Base-by-base conservation (phyloP, 106 monocot species). In the Dactylorhiza incarnata region DNA sequence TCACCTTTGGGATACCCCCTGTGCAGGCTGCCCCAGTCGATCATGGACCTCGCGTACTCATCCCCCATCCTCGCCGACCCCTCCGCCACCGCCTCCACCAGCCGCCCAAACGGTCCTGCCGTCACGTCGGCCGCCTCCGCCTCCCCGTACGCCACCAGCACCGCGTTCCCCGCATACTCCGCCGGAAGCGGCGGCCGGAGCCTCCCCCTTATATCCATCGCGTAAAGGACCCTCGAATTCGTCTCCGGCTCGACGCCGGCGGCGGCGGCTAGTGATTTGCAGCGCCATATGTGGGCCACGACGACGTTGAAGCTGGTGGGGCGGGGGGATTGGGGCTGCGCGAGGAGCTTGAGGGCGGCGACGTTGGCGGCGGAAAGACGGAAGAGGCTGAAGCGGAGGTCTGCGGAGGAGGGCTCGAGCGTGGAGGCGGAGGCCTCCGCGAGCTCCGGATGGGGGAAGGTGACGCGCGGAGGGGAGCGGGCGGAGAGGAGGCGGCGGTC, bases 11-110 rank as follows among this genome's bases (percentile, higher is more conserved):
- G 89, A 45, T 72, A 58, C 43, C 86, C 86, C 48, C 73, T 66
- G 73, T 85, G 15, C 26, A 78, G 2, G 73, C 81, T 45, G 6
- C 83, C 83, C 89, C 85, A 86, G 69, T 89, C 89, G 29, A 89
- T 67, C 45, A 74, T 78, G 50, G 89, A 89, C 52, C 89, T 43
- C 2, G 71, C 68, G 22, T 89, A 89, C 19, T 70, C 83, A 24
- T 89, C 86, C 17, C 48, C 73, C 49, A 89, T 81, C 66, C 79
- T 65, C 45, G 23, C 68, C 45, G 74, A 44, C 45, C 77, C 87
- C 49, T 78, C 71, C 3, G 48, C 23, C 19, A 83, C 80, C 43
- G 55, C 47, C 59, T 77, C 75, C 29, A 83, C 83, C 10, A 83
- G 15, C 9, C 46, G 9, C 3, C 51, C 45, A 47, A 83, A 83